phyloP scores from a whole-genome alignment of 768 basidiomycete genomes.

The Rhizopogon roseolus region DNA sequence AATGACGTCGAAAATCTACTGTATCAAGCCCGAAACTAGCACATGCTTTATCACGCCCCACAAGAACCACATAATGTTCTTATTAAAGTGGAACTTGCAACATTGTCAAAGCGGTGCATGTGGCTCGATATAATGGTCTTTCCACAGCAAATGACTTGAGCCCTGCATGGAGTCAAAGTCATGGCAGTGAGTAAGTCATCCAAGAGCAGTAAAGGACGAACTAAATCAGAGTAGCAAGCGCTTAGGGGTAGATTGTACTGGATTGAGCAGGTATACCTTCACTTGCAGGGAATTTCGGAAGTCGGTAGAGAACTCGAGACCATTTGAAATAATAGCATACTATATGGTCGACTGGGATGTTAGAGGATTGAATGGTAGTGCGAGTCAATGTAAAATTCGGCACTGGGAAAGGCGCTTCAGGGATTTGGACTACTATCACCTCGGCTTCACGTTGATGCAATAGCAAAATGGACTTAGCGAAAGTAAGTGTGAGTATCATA shows the following conservation, averaged over 20 bases:
- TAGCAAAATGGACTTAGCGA: neutral
- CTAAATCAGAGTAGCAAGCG: neutral
- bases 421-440: neutral
- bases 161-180: neutral
- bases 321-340: neutral
- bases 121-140: neutral
- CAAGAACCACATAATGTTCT: neutral
- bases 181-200: neutral
- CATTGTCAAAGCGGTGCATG: neutral
- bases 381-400: neutral
- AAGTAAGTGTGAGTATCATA: neutral
- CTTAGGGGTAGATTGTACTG: neutral
- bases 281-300: neutral
- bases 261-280: neutral
- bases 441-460: neutral
- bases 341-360: neutral
- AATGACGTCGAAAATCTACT: neutral
- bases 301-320: neutral
- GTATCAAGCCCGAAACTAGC: neutral
- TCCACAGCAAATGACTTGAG: neutral
- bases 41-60: neutral
- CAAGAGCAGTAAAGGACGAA: neutral
- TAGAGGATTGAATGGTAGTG: neutral
- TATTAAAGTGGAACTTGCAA: neutral
- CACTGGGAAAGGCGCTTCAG: neutral